These are phyloP conservation scores for Colletotrichum liriopes DNA, from an alignment of 2,329 filamentous ascomycete species.

Conservation along the genomic window DNA sequence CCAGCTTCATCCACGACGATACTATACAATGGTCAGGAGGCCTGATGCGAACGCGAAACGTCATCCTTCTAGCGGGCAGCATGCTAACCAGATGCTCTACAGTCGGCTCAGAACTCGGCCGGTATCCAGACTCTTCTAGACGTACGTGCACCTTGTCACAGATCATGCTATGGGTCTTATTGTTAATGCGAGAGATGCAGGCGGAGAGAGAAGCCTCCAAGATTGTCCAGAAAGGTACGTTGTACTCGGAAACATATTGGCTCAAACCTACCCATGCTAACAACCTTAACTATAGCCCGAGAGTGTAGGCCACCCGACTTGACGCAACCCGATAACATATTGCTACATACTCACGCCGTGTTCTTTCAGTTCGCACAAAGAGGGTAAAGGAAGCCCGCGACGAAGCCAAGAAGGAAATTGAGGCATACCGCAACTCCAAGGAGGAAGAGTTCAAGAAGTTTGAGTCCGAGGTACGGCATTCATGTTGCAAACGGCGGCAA, in stretches of 20 bases:
- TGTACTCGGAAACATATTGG: no score
- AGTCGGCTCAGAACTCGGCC: slow-evolving; percentile 98
- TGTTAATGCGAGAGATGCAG: slow-evolving; percentile 62
- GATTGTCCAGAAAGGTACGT: slow-evolving; percentile 94
- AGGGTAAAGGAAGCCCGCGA: slow-evolving; percentile 95
- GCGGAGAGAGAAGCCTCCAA: slow-evolving; percentile 98
- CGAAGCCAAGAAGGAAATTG: slow-evolving; percentile 98
- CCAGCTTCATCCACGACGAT: neutral
- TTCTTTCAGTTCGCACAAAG: slow-evolving; percentile 80
- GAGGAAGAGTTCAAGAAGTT: slow-evolving; percentile 97
- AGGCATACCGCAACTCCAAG: slow-evolving; percentile 90
- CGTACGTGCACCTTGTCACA: slow-evolving; percentile 70
- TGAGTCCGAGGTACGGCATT: slow-evolving; percentile 75
- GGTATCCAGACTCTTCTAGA: slow-evolving; percentile 99
- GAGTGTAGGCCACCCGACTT: slow-evolving; percentile 78
- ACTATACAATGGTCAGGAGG: slow-evolving; percentile 34
- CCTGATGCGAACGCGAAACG: slow-evolving; percentile 8
- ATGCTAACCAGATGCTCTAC: slow-evolving; percentile 42
- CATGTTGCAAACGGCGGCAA: neutral
- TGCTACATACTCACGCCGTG: slow-evolving; percentile 25
- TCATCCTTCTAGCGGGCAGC: slow-evolving; percentile 7
- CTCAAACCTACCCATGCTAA: slow-evolving; percentile 5
- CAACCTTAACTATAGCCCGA: slow-evolving; percentile 72
- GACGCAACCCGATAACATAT: slow-evolving; percentile 27
- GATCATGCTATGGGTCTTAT: neutral